phyloP scores from a whole-genome alignment of 257 asterid genomes.

The Eustoma russellianum region DNA sequence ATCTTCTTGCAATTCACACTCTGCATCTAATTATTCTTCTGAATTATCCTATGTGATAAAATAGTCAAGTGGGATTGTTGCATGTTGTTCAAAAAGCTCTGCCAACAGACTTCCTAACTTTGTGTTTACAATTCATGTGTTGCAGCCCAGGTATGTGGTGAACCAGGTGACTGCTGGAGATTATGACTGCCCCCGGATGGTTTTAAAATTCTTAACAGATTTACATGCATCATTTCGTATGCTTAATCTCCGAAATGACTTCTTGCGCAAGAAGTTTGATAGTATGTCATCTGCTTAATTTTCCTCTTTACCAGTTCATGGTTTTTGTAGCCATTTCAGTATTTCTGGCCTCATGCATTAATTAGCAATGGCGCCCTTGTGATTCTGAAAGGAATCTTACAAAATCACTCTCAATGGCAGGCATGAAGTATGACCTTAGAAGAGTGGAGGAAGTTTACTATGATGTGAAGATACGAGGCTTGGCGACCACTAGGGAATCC shows the following conservation, averaged over 20 bases:
- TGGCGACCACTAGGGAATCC: conserved; percentile 26
- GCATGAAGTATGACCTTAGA: conserved; percentile 94
- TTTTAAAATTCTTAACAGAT: conserved; percentile 79
- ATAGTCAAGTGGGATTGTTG: too few species aligned
- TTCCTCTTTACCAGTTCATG: background rate
- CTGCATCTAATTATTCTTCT: too few species aligned
- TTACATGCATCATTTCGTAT: conserved; percentile 90
- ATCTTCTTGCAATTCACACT: too few species aligned
- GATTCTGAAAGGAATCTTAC: too few species aligned
- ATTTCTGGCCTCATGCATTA: too few species aligned
- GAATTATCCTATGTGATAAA: too few species aligned
- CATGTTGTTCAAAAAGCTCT: too few species aligned
- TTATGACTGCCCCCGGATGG: conserved; percentile 83
- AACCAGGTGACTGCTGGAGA: conserved; percentile 98
- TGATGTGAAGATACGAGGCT: conserved; percentile 89
- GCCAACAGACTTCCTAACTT: too few species aligned
- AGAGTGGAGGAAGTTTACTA: conserved; percentile 86
- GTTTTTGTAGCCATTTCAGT: too few species aligned
- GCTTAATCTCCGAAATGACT: conserved; percentile 97
- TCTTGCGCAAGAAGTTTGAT: conserved; percentile 91
- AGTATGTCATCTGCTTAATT: conserved; percentile 34
- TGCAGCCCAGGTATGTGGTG: conserved; percentile 98
- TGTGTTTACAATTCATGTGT: conserved; percentile 3
- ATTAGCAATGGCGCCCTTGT: too few species aligned
- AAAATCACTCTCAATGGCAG: conserved; percentile 21